Evolutionary conservation across 306 rosid species (phyloP).

Genomic region (Comarum palustre): DNA sequence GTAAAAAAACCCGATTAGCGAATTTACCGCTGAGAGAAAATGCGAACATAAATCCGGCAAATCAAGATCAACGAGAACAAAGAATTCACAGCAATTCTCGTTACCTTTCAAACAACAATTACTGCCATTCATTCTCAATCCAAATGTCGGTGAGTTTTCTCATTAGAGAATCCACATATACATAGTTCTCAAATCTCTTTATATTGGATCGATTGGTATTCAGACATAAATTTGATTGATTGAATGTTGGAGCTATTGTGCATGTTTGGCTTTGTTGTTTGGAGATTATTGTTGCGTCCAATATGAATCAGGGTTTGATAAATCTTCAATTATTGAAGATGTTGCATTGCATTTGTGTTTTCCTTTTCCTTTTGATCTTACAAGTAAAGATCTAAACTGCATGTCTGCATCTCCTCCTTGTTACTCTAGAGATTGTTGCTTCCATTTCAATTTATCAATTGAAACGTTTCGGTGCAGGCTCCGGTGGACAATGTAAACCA

Average conservation of each 20-base stretch:
- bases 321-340: background rate
- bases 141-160: constrained; percentile 49
- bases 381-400: background rate
- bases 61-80: background rate
- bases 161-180: background rate
- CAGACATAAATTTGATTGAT: background rate
- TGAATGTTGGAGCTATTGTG: background rate
- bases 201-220: constrained; percentile 13
- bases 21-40: constrained; percentile 19
- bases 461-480: constrained; percentile 37
- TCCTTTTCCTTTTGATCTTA: background rate
- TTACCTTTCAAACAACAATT: background rate
- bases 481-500: constrained; percentile 31
- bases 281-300: constrained; percentile 1
- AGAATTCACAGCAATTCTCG: background rate
- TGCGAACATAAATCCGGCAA: background rate
- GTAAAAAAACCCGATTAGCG: background rate
- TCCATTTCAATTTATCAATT: constrained; percentile 1
- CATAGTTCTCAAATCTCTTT: background rate
- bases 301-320: constrained; percentile 4
- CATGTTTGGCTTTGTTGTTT: background rate
- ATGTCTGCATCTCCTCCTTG: background rate
- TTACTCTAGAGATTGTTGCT: background rate
- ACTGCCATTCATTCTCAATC: constrained; percentile 17
- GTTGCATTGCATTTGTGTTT: background rate